These are phyloP conservation scores for Musa schizocarpa DNA, from an alignment of 176 grass and related monocot genomes.

Conservation along the genomic window DNA sequence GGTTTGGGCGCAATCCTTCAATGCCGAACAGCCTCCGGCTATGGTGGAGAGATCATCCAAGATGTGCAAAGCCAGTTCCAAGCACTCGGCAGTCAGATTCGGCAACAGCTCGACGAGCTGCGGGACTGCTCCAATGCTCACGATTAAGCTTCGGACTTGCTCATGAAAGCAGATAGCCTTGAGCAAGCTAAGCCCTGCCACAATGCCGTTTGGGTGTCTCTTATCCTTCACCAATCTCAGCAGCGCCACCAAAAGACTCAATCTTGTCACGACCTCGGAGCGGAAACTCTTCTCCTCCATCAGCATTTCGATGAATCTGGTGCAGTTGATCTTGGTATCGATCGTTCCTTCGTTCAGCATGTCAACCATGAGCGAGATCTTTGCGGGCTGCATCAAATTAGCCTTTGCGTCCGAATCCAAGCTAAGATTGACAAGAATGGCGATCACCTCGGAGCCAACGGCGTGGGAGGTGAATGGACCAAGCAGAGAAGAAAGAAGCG, in stretches of 20 bases:
- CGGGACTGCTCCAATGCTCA: slow-evolving; percentile 55
- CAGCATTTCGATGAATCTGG: slow-evolving; percentile 57
- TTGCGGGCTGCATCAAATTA: slow-evolving; percentile 75
- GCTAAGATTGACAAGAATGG: slow-evolving; percentile 55
- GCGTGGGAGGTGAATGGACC: slow-evolving; percentile 82
- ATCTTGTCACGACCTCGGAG: slow-evolving; percentile 68
- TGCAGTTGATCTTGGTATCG: slow-evolving; percentile 81
- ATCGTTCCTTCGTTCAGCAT: slow-evolving; percentile 86
- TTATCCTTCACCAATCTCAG: slow-evolving; percentile 68
- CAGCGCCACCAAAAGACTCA: slow-evolving; percentile 66
- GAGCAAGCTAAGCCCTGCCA: slow-evolving; percentile 49
- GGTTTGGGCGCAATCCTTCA: slow-evolving; percentile 70
- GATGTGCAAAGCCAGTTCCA: slow-evolving; percentile 59
- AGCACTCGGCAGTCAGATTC: slow-evolving; percentile 37
- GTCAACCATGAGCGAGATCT: slow-evolving; percentile 76
- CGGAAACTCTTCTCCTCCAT: slow-evolving; percentile 77
- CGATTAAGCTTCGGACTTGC: slow-evolving; percentile 43
- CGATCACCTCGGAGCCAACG: slow-evolving; percentile 80
- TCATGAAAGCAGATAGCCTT: slow-evolving; percentile 50
- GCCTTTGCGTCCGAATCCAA: slow-evolving; percentile 48
- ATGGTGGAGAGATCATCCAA: slow-evolving; percentile 44
- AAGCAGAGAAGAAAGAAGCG: slow-evolving; percentile 52
- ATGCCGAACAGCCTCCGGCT: slow-evolving; percentile 40
- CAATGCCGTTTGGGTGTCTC: slow-evolving; percentile 38
- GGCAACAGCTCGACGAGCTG: slow-evolving; percentile 68